Base-by-base conservation (phyloP, 164 flowering plant genomes). In the Houttuynia cordata region DNA sequence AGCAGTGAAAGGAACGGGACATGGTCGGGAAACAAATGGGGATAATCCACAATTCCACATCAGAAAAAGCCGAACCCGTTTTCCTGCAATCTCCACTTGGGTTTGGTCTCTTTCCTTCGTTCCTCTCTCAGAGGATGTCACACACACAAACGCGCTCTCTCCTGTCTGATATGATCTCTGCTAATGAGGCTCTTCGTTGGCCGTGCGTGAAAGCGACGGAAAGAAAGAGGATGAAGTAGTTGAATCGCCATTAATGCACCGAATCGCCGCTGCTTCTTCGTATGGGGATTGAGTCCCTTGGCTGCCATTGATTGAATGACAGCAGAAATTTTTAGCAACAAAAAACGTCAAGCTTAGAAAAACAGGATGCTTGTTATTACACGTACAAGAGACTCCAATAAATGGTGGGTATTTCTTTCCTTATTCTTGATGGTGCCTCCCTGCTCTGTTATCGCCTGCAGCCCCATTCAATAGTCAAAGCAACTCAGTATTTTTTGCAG, bases 1-100 rank as follows among this genome's bases (percentile, higher is more conserved):
- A 40, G 54, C 15, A 49, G 66, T 56, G 66, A 63, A 45, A 63
- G 50, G 52, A 42, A 63, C 66, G n/a, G 50, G 55, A 63, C 60
- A 18, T 13, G 58, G 30, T 45, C 40, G 60, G 58, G 41, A 42
- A 51, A 53, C 51, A 51, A 51, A 51, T 52, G 39, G 39, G 22
- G 52, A 55, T 30, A 24, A 34, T 24, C 37, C 59, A 40, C 58
- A 42, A 24, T n/a, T 24, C 37, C 59, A 40, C 58, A 42, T 42
- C 37, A 21, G 49, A 51, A 45, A 41, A 41, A 54, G 51, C 52
- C 13, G 49, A 53, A 15, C 51, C 4, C 1, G 49, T 42, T 42
- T 10, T 40, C 42, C 17, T 42, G 49, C 49, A 4, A 1, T 42
- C 17, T 42, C 12, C 49, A 4, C 49, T 42, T 42, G 49, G 49